These are phyloP conservation scores for Clonostachys rosea DNA, from an alignment of 2,329 filamentous ascomycete genomes.

Conservation along the genomic window DNA sequence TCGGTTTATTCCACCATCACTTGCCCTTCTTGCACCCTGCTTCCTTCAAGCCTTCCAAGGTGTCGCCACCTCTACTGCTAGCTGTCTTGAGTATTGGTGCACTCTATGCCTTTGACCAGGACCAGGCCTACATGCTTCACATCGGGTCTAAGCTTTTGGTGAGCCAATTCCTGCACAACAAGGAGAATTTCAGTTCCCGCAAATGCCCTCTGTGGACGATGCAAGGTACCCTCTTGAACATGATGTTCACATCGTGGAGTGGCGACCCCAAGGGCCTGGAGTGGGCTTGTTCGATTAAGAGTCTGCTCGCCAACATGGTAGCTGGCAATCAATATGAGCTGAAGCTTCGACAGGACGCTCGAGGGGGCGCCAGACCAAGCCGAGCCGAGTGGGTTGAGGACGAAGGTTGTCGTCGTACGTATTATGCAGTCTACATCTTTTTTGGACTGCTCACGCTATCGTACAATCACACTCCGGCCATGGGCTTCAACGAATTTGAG, in stretches of 20 bases:
- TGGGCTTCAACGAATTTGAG: conserved; percentile 98
- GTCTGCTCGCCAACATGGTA: conserved; percentile 96
- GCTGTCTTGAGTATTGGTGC: conserved; percentile 94
- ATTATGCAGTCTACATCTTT: conserved; percentile 99
- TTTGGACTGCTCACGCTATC: conserved; percentile 92
- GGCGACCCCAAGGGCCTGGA: conserved; percentile 95
- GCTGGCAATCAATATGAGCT: conserved; percentile 95
- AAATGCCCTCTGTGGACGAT: conserved; percentile 98
- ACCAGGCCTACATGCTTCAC: conserved; percentile 94
- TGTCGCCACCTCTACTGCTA: conserved; percentile 78
- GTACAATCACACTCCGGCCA: conserved; percentile 96
- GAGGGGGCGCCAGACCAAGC: conserved; percentile 69
- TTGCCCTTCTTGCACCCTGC: conserved; percentile 91
- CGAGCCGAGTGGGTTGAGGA: conserved; percentile 95
- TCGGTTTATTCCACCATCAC: conserved; percentile 95
- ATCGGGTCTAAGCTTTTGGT: conserved; percentile 97
- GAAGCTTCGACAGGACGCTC: conserved; percentile 86
- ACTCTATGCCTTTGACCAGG: conserved; percentile 93
- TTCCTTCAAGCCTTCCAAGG: conserved; percentile 77
- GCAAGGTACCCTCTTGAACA: conserved; percentile 94
- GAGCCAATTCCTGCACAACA: conserved; percentile 95
- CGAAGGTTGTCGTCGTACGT: conserved; percentile 92
- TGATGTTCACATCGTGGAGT: conserved; percentile 99
- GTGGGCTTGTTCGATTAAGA: conserved; percentile 99
- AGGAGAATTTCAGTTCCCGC: conserved; percentile 96